Evolutionary conservation across 495 filamentous ascomycete species (phyloP).

Genomic region (Cercophora sp.): DNA sequence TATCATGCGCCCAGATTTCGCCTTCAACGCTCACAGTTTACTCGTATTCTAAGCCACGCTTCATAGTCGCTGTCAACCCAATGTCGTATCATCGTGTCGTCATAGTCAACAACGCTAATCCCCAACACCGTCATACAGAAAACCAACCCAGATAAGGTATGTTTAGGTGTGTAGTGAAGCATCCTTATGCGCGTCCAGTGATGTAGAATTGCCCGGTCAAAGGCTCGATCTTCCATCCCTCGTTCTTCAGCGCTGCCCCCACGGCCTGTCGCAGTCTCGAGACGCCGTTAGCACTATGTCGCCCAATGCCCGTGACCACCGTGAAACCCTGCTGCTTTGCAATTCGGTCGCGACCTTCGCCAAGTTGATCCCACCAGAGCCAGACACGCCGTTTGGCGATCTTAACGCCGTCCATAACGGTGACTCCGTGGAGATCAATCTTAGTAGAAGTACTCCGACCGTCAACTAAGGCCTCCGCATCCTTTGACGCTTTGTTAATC

Average conservation of each 20-base stretch:
- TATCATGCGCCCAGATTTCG: too few species aligned
- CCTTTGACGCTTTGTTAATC: constrained; percentile 19
- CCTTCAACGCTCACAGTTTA: too few species aligned
- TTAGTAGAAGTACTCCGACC: constrained; percentile 50
- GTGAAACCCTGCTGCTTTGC: constrained; percentile 49
- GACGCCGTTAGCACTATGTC: constrained; percentile 72
- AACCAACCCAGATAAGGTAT: too few species aligned
- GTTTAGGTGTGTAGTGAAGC: too few species aligned
- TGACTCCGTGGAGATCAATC: constrained; percentile 83
- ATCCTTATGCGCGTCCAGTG: constrained; percentile 42
- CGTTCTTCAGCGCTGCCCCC: constrained; percentile 63
- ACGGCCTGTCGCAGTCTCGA: constrained; percentile 79
- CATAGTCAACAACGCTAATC: too few species aligned
- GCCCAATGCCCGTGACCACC: constrained; percentile 77
- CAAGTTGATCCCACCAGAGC: constrained; percentile 75
- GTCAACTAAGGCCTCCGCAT: constrained; percentile 59
- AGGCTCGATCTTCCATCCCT: constrained; percentile 80
- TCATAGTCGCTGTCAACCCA: too few species aligned
- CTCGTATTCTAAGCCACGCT: too few species aligned
- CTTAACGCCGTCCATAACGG: constrained; percentile 70
- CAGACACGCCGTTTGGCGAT: constrained; percentile 66
- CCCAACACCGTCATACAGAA: too few species aligned
- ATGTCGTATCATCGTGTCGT: too few species aligned
- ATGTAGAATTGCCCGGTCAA: constrained; percentile 63
- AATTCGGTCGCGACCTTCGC: constrained; percentile 50